Evolutionary conservation across 495 filamentous ascomycete genomes (phyloP).

Genomic region (Hypoxylon lenormandii): DNA sequence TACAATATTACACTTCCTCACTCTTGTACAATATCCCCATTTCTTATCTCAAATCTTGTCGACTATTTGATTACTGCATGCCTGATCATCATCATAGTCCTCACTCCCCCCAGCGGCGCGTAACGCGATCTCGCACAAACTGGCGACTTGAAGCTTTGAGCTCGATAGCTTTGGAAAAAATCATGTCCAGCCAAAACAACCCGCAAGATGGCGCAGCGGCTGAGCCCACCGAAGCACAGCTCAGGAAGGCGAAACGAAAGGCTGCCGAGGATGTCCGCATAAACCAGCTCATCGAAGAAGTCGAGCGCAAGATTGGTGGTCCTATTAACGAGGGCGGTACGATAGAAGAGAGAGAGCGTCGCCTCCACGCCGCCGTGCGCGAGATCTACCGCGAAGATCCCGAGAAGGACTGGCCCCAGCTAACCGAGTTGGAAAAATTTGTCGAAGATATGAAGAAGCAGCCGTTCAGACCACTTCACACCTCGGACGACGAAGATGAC

Average conservation of each 20-base stretch:
- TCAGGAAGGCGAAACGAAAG: background rate
- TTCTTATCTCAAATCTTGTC: too few relatives aligned
- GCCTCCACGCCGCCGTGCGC: slow-evolving; percentile 5
- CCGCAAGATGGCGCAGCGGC: background rate
- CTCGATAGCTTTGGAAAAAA: background rate
- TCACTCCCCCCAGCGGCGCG: too few relatives aligned
- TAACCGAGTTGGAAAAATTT: slow-evolving; percentile 8
- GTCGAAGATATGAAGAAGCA: slow-evolving; percentile 17
- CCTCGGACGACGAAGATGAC: background rate
- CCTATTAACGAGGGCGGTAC: slow-evolving; percentile 5
- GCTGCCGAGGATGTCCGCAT: slow-evolving; percentile 1
- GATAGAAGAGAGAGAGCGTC: slow-evolving; percentile 16
- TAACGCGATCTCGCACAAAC: too few relatives aligned
- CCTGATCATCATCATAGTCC: too few relatives aligned
- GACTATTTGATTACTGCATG: too few relatives aligned
- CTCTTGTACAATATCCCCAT: too few relatives aligned
- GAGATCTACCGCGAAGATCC: slow-evolving; percentile 1
- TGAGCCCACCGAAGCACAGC: background rate
- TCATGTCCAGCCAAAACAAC: slow-evolving; percentile 1
- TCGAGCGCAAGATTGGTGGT: slow-evolving; percentile 12
- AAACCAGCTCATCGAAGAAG: slow-evolving; percentile 9
- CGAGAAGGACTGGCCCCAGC: slow-evolving; percentile 13
- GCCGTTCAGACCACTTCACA: background rate
- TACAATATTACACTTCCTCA: too few relatives aligned
- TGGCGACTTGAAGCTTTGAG: background rate